Evolutionary conservation across 208 protist genomes (phyloP).

Genomic region (Leishmania mexicana): DNA sequence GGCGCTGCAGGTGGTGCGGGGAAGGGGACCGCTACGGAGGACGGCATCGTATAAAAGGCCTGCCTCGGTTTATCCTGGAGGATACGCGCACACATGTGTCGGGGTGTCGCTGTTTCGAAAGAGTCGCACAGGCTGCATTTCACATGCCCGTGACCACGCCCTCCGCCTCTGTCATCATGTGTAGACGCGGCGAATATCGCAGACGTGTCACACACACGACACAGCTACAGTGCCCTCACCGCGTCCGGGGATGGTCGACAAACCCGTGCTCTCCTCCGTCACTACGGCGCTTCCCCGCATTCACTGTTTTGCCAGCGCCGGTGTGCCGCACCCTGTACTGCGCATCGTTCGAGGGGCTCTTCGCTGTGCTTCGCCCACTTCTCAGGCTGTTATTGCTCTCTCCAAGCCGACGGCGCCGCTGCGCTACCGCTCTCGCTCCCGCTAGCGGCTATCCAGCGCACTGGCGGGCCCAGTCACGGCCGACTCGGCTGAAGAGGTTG

Average conservation of each 20-base stretch:
- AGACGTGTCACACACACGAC: neutral
- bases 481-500: neutral
- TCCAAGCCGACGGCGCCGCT: slow-evolving; percentile 10
- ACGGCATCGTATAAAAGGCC: too few relatives aligned
- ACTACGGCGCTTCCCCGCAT: neutral
- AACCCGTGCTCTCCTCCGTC: neutral
- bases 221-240: neutral
- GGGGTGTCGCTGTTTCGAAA: too few relatives aligned
- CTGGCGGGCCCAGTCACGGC: slow-evolving; percentile 3
- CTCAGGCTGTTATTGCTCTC: neutral
- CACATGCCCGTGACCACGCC: too few relatives aligned
- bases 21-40: too few relatives aligned
- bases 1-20: too few relatives aligned
- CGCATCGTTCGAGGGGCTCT: neutral
- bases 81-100: too few relatives aligned
- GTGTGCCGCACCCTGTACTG: neutral
- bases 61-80: too few relatives aligned
- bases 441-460: slow-evolving; percentile 6
- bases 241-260: neutral
- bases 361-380: neutral
- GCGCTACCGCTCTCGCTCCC: slow-evolving; percentile 7
- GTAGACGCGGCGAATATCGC: too few relatives aligned
- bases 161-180: too few relatives aligned
- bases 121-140: too few relatives aligned
- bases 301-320: neutral